phyloP scores from a whole-genome alignment of 31 red algal genomes.

The Asparagopsis taxiformis region DNA sequence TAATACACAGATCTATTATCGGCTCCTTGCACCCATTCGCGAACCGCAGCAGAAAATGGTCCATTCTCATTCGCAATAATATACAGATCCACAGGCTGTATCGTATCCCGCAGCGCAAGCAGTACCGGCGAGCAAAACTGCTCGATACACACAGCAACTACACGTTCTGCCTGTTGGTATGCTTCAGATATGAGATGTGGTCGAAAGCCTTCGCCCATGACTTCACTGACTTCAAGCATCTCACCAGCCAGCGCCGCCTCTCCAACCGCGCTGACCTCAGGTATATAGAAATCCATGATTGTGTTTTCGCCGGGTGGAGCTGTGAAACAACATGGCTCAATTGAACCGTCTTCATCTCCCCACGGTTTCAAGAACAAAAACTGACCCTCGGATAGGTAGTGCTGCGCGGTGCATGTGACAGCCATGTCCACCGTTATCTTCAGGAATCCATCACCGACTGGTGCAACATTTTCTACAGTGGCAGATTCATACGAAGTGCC shows the following conservation, averaged over 20 bases:
- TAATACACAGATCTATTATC: not conserved
- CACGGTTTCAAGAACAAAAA: conserved; percentile 20
- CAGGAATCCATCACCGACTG: not conserved
- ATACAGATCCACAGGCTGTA: not conserved
- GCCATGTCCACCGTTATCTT: conserved; percentile 5
- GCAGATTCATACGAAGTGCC: conserved; percentile 11
- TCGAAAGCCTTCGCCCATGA: conserved; percentile 11
- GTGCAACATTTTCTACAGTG: not conserved
- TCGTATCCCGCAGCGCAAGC: not conserved
- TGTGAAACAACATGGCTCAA: conserved; percentile 15
- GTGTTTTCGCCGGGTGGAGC: not conserved
- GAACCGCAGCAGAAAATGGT: not conserved
- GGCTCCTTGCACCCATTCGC: not conserved
- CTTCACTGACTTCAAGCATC: conserved; percentile 17
- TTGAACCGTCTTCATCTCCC: conserved; percentile 20
- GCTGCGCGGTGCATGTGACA: conserved; percentile 2
- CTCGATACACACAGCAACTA: conserved; percentile 12
- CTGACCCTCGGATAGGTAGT: conserved; percentile 9
- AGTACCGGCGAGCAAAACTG: conserved; percentile 17
- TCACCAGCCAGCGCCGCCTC: conserved; percentile 16
- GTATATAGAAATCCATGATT: conserved; percentile 14
- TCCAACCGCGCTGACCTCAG: conserved; percentile 6
- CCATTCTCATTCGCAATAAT: not conserved
- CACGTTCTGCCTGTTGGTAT: not conserved
- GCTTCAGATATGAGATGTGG: not conserved